phyloP scores from a whole-genome alignment of 163 green algal genomes.

The Chlamydomonas reinhardtii region DNA sequence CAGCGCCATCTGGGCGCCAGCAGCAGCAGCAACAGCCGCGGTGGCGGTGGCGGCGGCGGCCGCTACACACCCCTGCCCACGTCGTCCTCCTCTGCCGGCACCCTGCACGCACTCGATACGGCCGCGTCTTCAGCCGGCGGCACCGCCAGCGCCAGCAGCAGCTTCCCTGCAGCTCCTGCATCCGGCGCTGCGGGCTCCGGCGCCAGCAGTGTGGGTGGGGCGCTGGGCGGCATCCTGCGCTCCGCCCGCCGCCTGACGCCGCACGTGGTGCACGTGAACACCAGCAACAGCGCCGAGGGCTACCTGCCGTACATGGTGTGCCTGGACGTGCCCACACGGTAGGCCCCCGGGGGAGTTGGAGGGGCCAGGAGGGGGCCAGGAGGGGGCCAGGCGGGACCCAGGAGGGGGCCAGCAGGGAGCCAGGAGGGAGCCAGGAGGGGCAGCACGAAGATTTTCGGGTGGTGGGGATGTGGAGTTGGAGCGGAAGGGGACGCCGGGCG shows the following conservation, averaged over 20 bases:
- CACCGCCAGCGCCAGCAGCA: too few species aligned
- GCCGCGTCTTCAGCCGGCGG: neutral
- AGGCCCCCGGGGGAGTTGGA: neutral
- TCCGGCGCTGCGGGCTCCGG: neutral
- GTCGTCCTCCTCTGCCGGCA: neutral
- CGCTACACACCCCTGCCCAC: neutral
- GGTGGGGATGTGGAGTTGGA: too few species aligned
- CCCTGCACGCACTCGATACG: neutral
- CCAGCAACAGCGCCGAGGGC: slow-evolving; percentile 33
- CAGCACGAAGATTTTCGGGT: too few species aligned
- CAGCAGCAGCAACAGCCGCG: neutral
- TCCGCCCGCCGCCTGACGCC: neutral
- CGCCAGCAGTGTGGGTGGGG: neutral
- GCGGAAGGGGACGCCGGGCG: too few species aligned
- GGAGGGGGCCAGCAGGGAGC: neutral
- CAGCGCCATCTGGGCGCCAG: neutral
- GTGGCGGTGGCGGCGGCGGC: too few species aligned
- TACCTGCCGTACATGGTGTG: slow-evolving; percentile 79
- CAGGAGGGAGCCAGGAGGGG: too few species aligned
- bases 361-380: neutral
- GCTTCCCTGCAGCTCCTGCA: too few species aligned
- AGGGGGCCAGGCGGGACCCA: too few species aligned
- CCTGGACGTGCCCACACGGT: slow-evolving; percentile 62
- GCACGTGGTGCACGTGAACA: neutral
- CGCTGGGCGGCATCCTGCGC: neutral